Percentiles rank a stretch among this genome's conserved stretches.
These are phyloP conservation scores for Naematelia aurantialba DNA, from an alignment of 768 basidiomycete genomes.

Conservation along the genomic window DNA sequence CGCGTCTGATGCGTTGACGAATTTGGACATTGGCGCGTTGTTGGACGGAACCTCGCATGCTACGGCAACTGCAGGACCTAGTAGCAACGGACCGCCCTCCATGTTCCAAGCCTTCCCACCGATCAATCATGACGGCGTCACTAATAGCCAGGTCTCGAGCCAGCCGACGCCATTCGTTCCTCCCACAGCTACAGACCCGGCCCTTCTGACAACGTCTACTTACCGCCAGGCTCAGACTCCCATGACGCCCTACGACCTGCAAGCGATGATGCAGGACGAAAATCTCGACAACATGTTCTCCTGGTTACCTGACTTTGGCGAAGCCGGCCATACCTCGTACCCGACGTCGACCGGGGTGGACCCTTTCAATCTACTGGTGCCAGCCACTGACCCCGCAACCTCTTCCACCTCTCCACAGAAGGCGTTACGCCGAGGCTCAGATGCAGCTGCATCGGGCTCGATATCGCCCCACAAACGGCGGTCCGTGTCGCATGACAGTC, in stretches of 20 bases:
- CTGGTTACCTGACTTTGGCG: constrained; percentile 36
- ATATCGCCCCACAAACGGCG: constrained; percentile 15
- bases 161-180: background rate
- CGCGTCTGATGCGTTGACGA: background rate
- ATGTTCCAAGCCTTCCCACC: background rate
- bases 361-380: constrained; percentile 1
- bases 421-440: background rate
- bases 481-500: constrained; percentile 15
- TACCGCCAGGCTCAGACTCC: background rate
- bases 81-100: background rate
- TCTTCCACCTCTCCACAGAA: background rate
- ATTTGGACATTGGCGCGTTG: background rate
- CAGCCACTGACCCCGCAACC: background rate
- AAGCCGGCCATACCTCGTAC: constrained; percentile 4
- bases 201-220: background rate
- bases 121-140: constrained; percentile 2
- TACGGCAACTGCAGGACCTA: background rate
- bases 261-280: constrained; percentile 30
- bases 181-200: background rate
- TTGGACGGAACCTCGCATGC: background rate
- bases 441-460: background rate
- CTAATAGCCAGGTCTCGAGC: background rate
- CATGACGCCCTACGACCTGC: constrained; percentile 38
- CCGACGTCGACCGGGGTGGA: background rate
- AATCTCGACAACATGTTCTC: constrained; percentile 30